Evolutionary conservation across 352 stramenopile species (phyloP), one percentile per base, ranked within the genome.

Genomic region (Plasmopara muralis): DNA sequence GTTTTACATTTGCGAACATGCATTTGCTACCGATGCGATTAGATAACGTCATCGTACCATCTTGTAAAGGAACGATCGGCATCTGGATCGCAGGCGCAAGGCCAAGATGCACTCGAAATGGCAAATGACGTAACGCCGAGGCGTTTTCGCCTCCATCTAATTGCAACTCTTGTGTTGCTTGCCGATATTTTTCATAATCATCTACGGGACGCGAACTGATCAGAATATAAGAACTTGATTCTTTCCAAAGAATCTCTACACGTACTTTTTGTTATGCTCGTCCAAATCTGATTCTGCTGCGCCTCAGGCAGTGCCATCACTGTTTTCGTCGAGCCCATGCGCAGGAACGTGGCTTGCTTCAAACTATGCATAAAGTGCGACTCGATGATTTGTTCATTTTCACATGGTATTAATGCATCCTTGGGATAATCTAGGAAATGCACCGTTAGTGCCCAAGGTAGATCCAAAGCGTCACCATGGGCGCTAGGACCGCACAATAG

Each of bases 301-400:
- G 78, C 77, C 47, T 89, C 77, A 4, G 83, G 78, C 55, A 93
- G 61, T 34, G 55, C 64, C 83, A 93, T 93, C 49, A 93, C 83
- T 35, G 68, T 67, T 53, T 91, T 90, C 29, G 80, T 93, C 12
- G 77, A 86, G 35, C 83, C 80, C 47, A 70, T 76, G 33, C 81
- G 65, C 40, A 91, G 52, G 50, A 88, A 93, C 42, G 70, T 81
- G 20, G 77, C 69, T 57, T 92, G 82, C 57, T 93, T 93, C 34
- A 89, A 68, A 48, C 74, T 86, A 67, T 93, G 79, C 79, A 93
- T 93, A 41, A 90, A 93, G 64, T 90, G 74, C 14, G 64, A 77
- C 63, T 90, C 82, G 34, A 90, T 71, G 35, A 67, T 83, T 43
- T 81, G 62, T 44, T 90, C 74, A 45, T 89, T 86, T 33, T 89